Base-by-base conservation (phyloP, 1,284 basidiomycete species). In the Cryptococcus sp. region DNA sequence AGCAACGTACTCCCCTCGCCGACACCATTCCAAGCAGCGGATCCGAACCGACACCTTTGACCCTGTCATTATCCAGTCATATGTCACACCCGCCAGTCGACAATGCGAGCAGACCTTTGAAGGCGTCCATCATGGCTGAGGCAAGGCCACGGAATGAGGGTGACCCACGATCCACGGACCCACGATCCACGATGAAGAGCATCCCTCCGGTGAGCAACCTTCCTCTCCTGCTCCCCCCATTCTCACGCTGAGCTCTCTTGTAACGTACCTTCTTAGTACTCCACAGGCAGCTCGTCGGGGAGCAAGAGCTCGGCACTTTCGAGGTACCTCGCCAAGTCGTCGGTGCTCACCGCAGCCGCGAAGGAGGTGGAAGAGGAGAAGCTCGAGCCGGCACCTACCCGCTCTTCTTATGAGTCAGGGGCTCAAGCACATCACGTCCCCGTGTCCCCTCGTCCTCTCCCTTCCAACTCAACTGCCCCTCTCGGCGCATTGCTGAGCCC, bases 321-420 rank as follows among this genome's bases (percentile, higher is more conserved):
- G 23, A 52, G 52, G 6, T 58, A 58, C 37, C 52, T 58, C 15
- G 46, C 56, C 6, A 54, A 50, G n/a, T 58, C 56, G 8, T 12
- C 52, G 4, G 42, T 54, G 11, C 39, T 50, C 8, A 13, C 53
- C 16, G 15, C 48, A 20, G 35, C 53, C 16, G 15, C 48, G 20
- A 44, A 44, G 42, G 12, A 18, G 8, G 35, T 13, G 7, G 35
- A 7, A 6, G 21, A 46, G 5, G 37, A 35, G 18, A n/a, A 48
- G 16, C 28, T n/a, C 46, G 35, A 37, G 18, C 18, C 21, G 13
- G 12, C n/a, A 20, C 42, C 7, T 18, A 11, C 37, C 50, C 2
- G 23, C 38, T 8, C 16, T 35, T n/a, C 33, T 9, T 45, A 8
- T n/a, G 20, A 28, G 37, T n/a, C 47, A 16, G 12, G n/a, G 16